Evolutionary conservation across 345 rosid species (phyloP).

Genomic region (Cochlearia excelsa): DNA sequence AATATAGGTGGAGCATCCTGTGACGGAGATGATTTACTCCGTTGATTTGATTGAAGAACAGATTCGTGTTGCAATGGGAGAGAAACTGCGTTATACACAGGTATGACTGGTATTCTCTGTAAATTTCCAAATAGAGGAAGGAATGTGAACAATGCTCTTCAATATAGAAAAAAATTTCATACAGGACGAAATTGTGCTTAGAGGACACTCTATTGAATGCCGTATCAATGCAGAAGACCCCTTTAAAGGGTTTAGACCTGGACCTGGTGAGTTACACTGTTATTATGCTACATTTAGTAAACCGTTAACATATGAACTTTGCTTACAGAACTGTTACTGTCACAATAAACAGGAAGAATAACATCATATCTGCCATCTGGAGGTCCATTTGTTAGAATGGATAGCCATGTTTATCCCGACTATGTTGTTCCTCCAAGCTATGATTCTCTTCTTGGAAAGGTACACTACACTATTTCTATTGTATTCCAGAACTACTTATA

Average conservation of each 20-base stretch:
- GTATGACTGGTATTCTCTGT: constrained; percentile 36
- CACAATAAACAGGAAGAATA: constrained; percentile 67
- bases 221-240: constrained; percentile 99
- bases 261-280: constrained; percentile 62
- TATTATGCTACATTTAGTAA: constrained; percentile 4
- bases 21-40: constrained; percentile 96
- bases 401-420: constrained; percentile 95
- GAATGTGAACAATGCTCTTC: constrained; percentile 7
- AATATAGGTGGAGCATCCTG: constrained; percentile 95
- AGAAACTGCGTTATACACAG: constrained; percentile 83
- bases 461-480: constrained; percentile 35
- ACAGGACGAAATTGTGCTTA: constrained; percentile 92
- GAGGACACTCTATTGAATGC: constrained; percentile 97
- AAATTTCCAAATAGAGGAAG: neutral
- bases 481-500: neutral
- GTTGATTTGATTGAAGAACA: constrained; percentile 98
- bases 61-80: constrained; percentile 97
- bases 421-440: constrained; percentile 99
- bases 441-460: constrained; percentile 98
- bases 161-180: constrained; percentile 2
- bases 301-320: constrained; percentile 9
- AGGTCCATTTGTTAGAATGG: constrained; percentile 99
- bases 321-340: neutral
- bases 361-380: constrained; percentile 96
- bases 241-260: constrained; percentile 94